These are phyloP conservation scores for Lentithecium fluviatile DNA, from an alignment of 495 filamentous ascomycete genomes.

Conservation along the genomic window DNA sequence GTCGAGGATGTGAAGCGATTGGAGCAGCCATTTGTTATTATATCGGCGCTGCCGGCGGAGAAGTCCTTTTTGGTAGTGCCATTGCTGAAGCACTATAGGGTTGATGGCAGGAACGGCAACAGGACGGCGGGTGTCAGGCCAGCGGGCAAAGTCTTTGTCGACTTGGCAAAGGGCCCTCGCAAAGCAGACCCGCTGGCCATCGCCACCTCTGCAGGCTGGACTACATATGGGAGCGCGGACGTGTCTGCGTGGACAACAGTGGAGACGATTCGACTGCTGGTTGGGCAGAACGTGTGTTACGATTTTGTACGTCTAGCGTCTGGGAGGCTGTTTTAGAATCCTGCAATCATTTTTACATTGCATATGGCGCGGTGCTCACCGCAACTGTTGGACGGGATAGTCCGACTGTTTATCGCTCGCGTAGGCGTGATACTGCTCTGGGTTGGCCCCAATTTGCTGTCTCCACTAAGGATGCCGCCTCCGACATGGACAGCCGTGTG, in stretches of 20 bases:
- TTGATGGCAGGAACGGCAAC: constrained; percentile 22
- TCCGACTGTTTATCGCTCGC: background rate
- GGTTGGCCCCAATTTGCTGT: too few species aligned
- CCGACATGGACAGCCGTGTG: background rate
- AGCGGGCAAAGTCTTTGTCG: constrained; percentile 73
- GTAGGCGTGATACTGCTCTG: background rate
- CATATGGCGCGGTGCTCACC: too few species aligned
- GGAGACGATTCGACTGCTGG: constrained; percentile 71
- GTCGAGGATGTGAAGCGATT: constrained; percentile 75
- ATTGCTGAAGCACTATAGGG: constrained; percentile 63
- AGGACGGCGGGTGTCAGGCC: constrained; percentile 45
- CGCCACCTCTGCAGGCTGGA: constrained; percentile 70
- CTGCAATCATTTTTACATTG: background rate
- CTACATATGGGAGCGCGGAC: constrained; percentile 73
- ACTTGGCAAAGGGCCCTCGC: constrained; percentile 68
- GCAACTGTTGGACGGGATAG: background rate
- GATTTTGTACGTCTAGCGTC: constrained; percentile 80
- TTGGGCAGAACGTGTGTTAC: constrained; percentile 82
- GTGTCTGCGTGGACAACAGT: constrained; percentile 80
- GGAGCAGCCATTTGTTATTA: constrained; percentile 73
- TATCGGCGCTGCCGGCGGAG: constrained; percentile 73
- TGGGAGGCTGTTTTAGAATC: constrained; percentile 61
- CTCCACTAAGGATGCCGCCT: too few species aligned
- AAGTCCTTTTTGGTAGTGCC: constrained; percentile 79
- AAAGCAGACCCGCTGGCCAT: constrained; percentile 67